phyloP scores from a whole-genome alignment of 2,329 filamentous ascomycete genomes.

The Hirsutella rhossiliensis region DNA sequence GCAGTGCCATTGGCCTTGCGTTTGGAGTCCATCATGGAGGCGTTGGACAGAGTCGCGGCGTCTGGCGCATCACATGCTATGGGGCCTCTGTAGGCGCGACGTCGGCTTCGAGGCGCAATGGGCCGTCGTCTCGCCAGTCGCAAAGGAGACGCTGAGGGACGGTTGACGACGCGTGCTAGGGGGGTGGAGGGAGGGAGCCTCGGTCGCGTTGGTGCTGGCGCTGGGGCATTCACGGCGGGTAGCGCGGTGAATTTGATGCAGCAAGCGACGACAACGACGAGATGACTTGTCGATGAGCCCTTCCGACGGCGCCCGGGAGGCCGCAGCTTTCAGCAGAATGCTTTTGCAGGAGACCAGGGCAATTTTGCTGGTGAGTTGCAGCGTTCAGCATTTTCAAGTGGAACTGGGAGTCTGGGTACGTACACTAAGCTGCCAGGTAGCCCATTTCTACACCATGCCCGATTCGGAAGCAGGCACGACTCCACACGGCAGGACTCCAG shows the following conservation, averaged over 20 bases:
- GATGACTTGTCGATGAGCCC: neutral
- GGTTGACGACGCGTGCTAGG: constrained; percentile 2
- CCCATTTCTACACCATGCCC: constrained; percentile 4
- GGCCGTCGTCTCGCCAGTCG: constrained; percentile 4
- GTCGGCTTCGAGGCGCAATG: constrained; percentile 14
- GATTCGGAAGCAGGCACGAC: constrained; percentile 7
- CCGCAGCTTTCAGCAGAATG: neutral
- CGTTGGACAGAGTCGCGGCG: constrained; percentile 11
- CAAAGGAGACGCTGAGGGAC: constrained; percentile 1
- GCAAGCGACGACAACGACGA: neutral
- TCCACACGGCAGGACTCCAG: constrained; percentile 18
- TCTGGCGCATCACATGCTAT: constrained; percentile 14
- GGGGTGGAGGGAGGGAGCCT: neutral
- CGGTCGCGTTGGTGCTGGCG: constrained; percentile 1
- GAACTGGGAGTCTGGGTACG: constrained; percentile 8
- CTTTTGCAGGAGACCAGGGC: neutral
- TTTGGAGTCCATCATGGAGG: constrained; percentile 40
- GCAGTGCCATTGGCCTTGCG: constrained; percentile 39
- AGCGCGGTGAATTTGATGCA: neutral
- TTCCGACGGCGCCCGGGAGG: neutral
- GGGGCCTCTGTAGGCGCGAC: constrained; percentile 1
- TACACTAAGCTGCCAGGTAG: constrained; percentile 11
- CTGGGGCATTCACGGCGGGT: neutral
- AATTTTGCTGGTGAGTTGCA: constrained; percentile 1
- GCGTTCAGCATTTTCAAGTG: constrained; percentile 5